These are phyloP conservation scores for Lichtheimia ornata DNA, from an alignment of 371 early-diverging fungal species.

Conservation along the genomic window DNA sequence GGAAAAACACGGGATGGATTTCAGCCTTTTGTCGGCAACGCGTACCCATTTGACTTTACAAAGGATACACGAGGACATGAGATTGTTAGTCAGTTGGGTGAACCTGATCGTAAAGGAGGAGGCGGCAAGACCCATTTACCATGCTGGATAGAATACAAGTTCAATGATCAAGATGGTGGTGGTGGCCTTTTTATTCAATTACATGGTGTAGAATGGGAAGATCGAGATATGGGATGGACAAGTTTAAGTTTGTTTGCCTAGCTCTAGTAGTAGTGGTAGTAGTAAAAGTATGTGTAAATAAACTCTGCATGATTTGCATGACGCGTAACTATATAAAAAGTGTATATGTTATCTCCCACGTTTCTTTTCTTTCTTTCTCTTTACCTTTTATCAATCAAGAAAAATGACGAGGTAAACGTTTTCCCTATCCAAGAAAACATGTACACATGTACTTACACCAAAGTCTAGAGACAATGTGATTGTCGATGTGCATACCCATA, in stretches of 20 bases:
- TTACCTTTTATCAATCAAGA: not conserved
- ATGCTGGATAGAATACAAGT: conserved; percentile 54
- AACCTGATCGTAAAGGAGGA: conserved; percentile 52
- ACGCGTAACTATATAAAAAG: not conserved
- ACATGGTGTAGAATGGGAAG: conserved; percentile 54
- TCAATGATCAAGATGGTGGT: conserved; percentile 21
- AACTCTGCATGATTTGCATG: conserved; percentile 1
- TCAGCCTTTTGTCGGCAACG: conserved; percentile 18
- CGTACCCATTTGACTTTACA: conserved; percentile 22
- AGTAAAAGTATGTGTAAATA: too few species aligned
- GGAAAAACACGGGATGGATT: conserved; percentile 44
- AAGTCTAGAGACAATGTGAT: not conserved
- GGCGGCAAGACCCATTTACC: conserved; percentile 44
- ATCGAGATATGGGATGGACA: conserved; percentile 54
- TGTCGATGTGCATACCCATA: conserved; percentile 25
- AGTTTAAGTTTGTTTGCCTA: conserved; percentile 6
- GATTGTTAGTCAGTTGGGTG: conserved; percentile 43
- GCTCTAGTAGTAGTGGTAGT: too few species aligned
- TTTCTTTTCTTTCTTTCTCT: not conserved
- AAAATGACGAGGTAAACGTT: not conserved
- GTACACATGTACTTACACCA: not conserved
- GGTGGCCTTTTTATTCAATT: conserved; percentile 43
- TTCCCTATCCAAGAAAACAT: not conserved
- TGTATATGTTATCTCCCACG: not conserved
- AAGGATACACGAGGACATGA: conserved; percentile 39